Percentiles rank a stretch among this genome's conserved stretches.
These are phyloP conservation scores for Planoprotostelium fungivorum DNA, from an alignment of 78 protist genomes.

Conservation along the genomic window DNA sequence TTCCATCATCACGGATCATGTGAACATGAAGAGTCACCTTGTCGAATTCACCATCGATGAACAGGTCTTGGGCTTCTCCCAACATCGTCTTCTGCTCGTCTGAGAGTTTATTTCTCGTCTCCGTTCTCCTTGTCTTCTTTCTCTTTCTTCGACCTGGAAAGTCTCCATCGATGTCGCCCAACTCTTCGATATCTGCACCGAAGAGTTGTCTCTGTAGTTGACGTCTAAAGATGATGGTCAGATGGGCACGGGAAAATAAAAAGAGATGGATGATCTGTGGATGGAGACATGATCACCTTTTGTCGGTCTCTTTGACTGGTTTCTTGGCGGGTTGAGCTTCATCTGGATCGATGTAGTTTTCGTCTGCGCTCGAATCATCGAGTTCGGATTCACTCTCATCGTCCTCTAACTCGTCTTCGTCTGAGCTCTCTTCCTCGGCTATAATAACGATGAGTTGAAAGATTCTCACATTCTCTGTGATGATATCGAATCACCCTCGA, in stretches of 20 bases:
- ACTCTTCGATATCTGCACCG: background rate
- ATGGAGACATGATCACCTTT: background rate
- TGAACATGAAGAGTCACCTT: background rate
- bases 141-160: too few relatives aligned
- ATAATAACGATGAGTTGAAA: too few relatives aligned
- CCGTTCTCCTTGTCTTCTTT: background rate
- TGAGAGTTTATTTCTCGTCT: background rate
- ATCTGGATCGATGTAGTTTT: background rate
- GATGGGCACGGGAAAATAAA: background rate
- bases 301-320: background rate
- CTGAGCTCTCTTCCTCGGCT: background rate
- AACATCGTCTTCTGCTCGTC: background rate
- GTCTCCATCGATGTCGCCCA: background rate
- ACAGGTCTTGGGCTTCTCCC: background rate
- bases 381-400: background rate
- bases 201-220: background rate
- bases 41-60: background rate
- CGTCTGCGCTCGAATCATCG: background rate
- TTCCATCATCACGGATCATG: background rate
- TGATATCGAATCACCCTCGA: background rate
- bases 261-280: background rate
- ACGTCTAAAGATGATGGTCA: background rate
- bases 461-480: too few relatives aligned
- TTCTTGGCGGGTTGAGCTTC: background rate
- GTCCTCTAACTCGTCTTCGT: background rate